phyloP scores from a whole-genome alignment of 345 rosid species.

The Citrus unshiu region DNA sequence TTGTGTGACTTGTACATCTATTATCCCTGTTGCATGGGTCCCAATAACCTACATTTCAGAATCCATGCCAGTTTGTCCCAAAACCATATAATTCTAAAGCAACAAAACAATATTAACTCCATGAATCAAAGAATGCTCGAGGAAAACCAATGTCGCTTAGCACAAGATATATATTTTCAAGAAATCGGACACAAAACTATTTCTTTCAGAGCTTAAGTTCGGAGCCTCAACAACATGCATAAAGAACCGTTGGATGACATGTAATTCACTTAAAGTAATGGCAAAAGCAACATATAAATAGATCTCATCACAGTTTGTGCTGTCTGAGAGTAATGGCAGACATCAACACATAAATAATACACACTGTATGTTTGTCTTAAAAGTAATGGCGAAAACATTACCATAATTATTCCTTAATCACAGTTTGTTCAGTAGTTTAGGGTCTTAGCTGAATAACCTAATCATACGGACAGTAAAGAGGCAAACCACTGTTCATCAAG shows the following conservation, averaged over 20 bases:
- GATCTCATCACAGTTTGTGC: background rate
- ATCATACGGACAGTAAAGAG: background rate
- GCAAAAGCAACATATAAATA: background rate
- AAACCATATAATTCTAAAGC: background rate
- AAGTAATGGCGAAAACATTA: background rate
- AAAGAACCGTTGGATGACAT: background rate
- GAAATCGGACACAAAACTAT: too few relatives aligned
- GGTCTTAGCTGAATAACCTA: background rate
- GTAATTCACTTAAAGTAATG: background rate
- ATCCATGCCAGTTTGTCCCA: background rate
- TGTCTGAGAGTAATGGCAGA: background rate
- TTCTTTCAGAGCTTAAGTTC: background rate
- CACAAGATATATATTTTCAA: background rate
- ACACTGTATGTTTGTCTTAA: background rate
- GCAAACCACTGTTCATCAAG: background rate
- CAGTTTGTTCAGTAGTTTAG: background rate
- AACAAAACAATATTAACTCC: background rate
- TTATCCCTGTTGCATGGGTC: background rate
- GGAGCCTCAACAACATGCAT: background rate
- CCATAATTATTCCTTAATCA: background rate
- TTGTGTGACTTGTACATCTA: background rate
- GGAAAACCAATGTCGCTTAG: background rate
- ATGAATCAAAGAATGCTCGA: background rate
- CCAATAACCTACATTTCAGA: background rate
- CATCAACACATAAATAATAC: background rate